These are phyloP conservation scores for Candida odintsovae DNA, from an alignment of 805 yeast genomes.

Conservation along the genomic window DNA sequence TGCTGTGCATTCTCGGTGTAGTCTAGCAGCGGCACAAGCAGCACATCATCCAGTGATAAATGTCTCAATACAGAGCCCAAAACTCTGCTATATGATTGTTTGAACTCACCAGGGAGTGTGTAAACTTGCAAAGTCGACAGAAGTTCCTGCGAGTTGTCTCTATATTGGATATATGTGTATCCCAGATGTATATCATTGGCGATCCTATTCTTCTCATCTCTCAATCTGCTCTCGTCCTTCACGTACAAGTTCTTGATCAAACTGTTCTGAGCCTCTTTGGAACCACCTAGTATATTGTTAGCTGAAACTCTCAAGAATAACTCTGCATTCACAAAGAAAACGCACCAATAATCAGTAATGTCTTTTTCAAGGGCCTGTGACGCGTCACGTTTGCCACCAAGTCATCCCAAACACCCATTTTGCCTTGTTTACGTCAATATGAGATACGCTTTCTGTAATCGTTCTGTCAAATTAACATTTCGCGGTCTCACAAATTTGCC, in stretches of 20 bases:
- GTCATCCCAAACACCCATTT: constrained; percentile 15
- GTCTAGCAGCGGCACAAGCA: constrained; percentile 14
- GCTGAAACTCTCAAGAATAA: too few species aligned
- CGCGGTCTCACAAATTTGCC: not conserved
- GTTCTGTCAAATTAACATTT: not conserved
- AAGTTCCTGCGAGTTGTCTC: constrained; percentile 10
- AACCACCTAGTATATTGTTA: constrained; percentile 11
- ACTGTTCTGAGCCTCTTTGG: constrained; percentile 8
- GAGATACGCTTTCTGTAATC: too few species aligned
- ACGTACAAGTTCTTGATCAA: constrained; percentile 10
- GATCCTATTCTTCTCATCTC: constrained; percentile 1
- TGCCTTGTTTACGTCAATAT: not conserved
- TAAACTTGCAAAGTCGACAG: constrained; percentile 16
- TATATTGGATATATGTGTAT: constrained; percentile 16
- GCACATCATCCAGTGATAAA: not conserved
- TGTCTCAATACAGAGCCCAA: not conserved
- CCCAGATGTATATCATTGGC: constrained; percentile 15
- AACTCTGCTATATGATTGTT: not conserved
- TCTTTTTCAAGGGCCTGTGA: not conserved
- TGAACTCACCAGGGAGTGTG: constrained; percentile 8
- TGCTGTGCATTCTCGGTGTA: constrained; percentile 10
- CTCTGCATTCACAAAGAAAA: not conserved
- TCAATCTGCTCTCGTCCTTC: constrained; percentile 4
- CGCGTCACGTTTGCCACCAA: constrained; percentile 6
- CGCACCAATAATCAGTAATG: constrained; percentile 8